Evolutionary conservation across 2,329 filamentous ascomycete genomes (phyloP).

Genomic region (Scedosporium minutisporum): DNA sequence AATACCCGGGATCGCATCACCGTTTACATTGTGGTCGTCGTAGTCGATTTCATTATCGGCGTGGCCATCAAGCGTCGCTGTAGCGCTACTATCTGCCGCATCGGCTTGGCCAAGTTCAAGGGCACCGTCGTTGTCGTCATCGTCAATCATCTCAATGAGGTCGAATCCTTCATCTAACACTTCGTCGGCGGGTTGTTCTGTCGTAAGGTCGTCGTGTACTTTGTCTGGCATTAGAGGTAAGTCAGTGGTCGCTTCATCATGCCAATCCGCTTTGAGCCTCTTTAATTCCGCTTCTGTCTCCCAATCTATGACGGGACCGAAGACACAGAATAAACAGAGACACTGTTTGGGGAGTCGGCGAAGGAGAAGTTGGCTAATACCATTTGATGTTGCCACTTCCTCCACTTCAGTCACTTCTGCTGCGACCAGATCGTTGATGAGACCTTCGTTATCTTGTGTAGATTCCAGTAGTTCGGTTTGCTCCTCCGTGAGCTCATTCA

Average conservation of each 20-base stretch:
- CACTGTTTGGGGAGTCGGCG: not conserved
- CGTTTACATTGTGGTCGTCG: constrained; percentile 1
- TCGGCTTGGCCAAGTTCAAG: constrained; percentile 9
- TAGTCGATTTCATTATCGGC: constrained; percentile 9
- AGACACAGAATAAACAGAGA: not conserved
- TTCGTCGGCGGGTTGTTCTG: not conserved
- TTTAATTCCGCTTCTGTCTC: not conserved
- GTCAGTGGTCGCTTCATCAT: not conserved
- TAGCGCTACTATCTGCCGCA: constrained; percentile 7
- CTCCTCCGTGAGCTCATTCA: constrained; percentile 7
- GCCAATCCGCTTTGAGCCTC: not conserved
- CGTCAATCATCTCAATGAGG: constrained; percentile 6
- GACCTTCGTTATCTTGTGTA: constrained; percentile 7
- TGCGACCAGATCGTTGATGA: constrained; percentile 6
- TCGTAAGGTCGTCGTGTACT: not conserved
- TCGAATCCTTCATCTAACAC: constrained; percentile 4
- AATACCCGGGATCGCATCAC: not conserved
- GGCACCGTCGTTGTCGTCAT: not conserved
- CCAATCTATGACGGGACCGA: not conserved
- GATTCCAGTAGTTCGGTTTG: constrained; percentile 11
- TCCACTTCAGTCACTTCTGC: not conserved
- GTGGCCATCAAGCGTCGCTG: constrained; percentile 5
- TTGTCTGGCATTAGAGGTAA: not conserved
- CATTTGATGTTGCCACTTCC: constrained; percentile 4
- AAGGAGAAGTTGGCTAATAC: not conserved